phyloP scores from a whole-genome alignment of 345 rosid species.

The Eucalyptus sideroxylon region DNA sequence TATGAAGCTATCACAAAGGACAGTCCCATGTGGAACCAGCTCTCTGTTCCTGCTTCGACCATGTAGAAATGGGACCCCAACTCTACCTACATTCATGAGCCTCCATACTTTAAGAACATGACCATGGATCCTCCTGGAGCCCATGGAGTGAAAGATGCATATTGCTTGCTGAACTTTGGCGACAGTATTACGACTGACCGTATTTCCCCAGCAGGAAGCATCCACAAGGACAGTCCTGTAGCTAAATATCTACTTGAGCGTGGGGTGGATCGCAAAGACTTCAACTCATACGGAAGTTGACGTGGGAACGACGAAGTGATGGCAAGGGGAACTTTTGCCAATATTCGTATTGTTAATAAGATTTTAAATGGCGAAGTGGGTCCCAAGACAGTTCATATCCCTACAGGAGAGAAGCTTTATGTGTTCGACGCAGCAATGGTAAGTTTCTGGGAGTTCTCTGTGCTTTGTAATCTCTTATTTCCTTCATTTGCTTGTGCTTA shows the following conservation, averaged over 20 bases:
- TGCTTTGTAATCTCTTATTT: background rate
- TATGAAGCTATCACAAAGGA: conserved; percentile 93
- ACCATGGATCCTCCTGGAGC: conserved; percentile 88
- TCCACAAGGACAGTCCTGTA: conserved; percentile 92
- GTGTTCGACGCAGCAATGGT: conserved; percentile 93
- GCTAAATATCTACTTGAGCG: conserved; percentile 71
- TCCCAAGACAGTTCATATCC: conserved; percentile 83
- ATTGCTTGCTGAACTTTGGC: conserved; percentile 87
- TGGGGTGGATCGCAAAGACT: conserved; percentile 74
- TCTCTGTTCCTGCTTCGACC: conserved; percentile 42
- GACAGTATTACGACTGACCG: conserved; percentile 98
- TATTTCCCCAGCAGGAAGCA: conserved; percentile 96
- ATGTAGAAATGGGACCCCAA: conserved; percentile 77
- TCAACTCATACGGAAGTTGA: conserved; percentile 96
- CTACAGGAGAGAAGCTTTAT: conserved; percentile 86
- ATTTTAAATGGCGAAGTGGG: conserved; percentile 94
- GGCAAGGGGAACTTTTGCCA: conserved; percentile 97
- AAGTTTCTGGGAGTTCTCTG: conserved; percentile 2
- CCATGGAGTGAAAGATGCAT: conserved; percentile 84
- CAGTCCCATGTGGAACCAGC: conserved; percentile 84
- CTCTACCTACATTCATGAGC: conserved; percentile 96
- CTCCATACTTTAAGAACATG: conserved; percentile 93
- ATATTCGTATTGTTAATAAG: conserved; percentile 92
- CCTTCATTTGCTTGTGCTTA: background rate
- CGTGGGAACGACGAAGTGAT: conserved; percentile 94